Conservation (phyloP, 2,329 filamentous ascomycete genomes). For the Colletotrichum godetiae region DNA sequence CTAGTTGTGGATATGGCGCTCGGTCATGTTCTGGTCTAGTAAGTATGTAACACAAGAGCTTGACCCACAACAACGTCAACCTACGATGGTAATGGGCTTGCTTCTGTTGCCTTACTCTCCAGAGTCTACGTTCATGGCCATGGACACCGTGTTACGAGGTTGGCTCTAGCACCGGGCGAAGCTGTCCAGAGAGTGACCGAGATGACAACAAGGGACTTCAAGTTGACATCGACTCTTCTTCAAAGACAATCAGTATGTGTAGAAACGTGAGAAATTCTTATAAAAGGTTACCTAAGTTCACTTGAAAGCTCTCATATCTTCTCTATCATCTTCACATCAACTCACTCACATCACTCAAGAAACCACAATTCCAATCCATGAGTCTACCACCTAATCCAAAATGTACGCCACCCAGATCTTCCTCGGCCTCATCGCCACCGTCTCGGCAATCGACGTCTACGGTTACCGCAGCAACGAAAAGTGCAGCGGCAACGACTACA, state of each 20-base stretch:
- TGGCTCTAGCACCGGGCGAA: not conserved
- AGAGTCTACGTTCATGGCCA: not conserved
- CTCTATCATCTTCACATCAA: not conserved
- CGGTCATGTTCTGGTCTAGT: not conserved
- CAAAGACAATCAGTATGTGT: not conserved
- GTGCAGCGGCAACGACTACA: not conserved
- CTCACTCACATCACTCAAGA: not conserved
- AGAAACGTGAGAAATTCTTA: not conserved
- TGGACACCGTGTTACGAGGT: not conserved
- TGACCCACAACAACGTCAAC: not conserved
- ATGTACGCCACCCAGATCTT: not conserved
- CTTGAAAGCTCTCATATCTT: not conserved
- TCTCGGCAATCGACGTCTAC: not conserved
- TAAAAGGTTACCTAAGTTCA: not conserved
- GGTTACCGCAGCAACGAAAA: not conserved
- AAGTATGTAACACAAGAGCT: not conserved
- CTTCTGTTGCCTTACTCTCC: not conserved
- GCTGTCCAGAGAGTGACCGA: not conserved
- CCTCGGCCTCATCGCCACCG: not conserved
- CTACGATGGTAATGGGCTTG: not conserved
- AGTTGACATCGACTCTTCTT: not conserved
- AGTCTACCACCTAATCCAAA: not conserved
- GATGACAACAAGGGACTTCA: not conserved
- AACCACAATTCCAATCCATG: not conserved
- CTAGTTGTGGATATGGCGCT: not conserved